Evolutionary conservation across 2,329 filamentous ascomycete species (phyloP).

Genomic region (Ophioceras dolichostomum): DNA sequence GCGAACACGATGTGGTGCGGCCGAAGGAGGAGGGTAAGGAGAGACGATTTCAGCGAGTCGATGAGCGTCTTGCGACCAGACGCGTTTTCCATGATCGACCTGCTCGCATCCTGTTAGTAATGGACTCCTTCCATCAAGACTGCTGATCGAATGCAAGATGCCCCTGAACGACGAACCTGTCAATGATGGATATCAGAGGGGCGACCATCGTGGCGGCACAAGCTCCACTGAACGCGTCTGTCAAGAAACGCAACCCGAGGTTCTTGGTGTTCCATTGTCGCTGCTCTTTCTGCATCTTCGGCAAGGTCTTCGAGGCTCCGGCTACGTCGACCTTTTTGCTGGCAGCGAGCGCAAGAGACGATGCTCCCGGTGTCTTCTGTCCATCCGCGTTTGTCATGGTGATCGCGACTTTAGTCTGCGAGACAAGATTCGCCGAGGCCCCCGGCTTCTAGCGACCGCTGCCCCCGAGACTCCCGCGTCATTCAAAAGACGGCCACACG

Average conservation of each 20-base stretch:
- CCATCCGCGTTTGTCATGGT: no score
- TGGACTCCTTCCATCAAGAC: no score
- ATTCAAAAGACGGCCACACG: no score
- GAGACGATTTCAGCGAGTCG: conserved; percentile 45
- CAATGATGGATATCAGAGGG: conserved; percentile 77
- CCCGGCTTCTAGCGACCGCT: no score
- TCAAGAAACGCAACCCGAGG: conserved; percentile 22
- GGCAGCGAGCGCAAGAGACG: background rate
- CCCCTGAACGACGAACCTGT: no score
- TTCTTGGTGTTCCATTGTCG: conserved; percentile 9
- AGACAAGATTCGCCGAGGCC: no score
- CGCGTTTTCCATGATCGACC: conserved; percentile 73
- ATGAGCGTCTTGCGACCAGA: conserved; percentile 51
- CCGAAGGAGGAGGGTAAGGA: conserved; percentile 40
- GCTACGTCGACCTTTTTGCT: conserved; percentile 1
- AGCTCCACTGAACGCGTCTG: conserved; percentile 36
- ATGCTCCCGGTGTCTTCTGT: no score
- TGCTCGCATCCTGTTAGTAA: no score
- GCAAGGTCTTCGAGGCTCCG: background rate
- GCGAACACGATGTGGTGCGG: conserved; percentile 51
- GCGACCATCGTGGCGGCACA: conserved; percentile 66
- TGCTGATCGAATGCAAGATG: no score
- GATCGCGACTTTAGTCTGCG: no score
- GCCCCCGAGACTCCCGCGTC: no score
- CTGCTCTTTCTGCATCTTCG: background rate